Conservation (phyloP, 176 grass and related monocot genomes). For the Juncus inflexus region DNA sequence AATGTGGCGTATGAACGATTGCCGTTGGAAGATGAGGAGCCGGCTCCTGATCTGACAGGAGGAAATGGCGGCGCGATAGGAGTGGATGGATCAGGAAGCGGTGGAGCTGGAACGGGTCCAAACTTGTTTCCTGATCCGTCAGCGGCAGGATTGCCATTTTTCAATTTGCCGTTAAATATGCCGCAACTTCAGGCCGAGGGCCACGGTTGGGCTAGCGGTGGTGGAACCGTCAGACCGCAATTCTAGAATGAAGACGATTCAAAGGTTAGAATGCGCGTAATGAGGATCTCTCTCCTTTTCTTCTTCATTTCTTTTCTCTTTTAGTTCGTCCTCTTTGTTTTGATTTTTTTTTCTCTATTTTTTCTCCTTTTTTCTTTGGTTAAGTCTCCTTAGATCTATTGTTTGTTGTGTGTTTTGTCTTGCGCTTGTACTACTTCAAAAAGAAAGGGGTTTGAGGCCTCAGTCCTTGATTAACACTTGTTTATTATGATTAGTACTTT, state of each 20-base stretch:
- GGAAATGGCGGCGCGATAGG: not conserved
- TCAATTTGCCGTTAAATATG: constrained; percentile 90
- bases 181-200: constrained; percentile 54
- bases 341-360: constrained; percentile 44
- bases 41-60: constrained; percentile 24
- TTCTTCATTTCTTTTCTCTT: constrained; percentile 16
- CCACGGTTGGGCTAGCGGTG: constrained; percentile 49
- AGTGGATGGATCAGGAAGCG: constrained; percentile 31
- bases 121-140: constrained; percentile 67
- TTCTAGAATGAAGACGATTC: constrained; percentile 51
- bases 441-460: constrained; percentile 30
- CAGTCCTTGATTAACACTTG: constrained; percentile 30
- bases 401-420: constrained; percentile 31
- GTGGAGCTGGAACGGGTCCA: constrained; percentile 26
- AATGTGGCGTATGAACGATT: constrained; percentile 99
- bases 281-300: constrained; percentile 29
- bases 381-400: constrained; percentile 26
- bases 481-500: constrained; percentile 29
- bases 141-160: constrained; percentile 62
- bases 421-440: constrained; percentile 38
- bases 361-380: constrained; percentile 15
- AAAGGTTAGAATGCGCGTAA: constrained; percentile 75
- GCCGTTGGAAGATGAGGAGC: constrained; percentile 90
- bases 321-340: constrained; percentile 34
- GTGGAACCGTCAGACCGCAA: constrained; percentile 44